Evolutionary conservation across 2,329 filamentous ascomycete genomes (phyloP).

Genomic region (Sporothrix pallida): DNA sequence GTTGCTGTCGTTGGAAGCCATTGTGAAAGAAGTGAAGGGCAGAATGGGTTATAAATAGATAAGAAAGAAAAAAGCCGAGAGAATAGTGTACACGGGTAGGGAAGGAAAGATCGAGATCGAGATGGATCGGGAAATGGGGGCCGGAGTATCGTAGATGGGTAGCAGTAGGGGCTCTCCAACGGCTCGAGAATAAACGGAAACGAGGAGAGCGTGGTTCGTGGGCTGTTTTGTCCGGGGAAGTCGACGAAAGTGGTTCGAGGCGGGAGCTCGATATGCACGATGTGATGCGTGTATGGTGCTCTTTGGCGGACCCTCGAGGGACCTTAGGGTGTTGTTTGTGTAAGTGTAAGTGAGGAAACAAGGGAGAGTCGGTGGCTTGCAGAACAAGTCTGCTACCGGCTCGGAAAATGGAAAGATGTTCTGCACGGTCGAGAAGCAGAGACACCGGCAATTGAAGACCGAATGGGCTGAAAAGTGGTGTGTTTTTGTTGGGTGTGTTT

Average conservation of each 20-base stretch:
- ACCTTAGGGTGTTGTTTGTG: background rate
- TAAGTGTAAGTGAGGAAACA: background rate
- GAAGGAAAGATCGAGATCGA: conserved; percentile 22
- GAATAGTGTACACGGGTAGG: background rate
- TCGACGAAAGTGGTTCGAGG: conserved; percentile 14
- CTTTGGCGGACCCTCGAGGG: background rate
- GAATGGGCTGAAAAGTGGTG: conserved; percentile 23
- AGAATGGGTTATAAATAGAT: background rate
- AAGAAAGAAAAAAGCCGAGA: background rate
- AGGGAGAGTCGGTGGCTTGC: conserved; percentile 23
- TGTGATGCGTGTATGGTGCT: background rate
- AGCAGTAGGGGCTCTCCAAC: background rate
- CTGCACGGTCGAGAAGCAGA: background rate
- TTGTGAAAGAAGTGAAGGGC: background rate
- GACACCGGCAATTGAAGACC: background rate
- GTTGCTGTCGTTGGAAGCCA: conserved; percentile 38
- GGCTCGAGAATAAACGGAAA: conserved; percentile 20
- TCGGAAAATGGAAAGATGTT: background rate
- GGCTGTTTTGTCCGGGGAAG: background rate
- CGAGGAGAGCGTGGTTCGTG: conserved; percentile 11
- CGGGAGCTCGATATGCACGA: background rate
- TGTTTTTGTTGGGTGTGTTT: conserved; percentile 16
- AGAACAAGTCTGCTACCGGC: conserved; percentile 33
- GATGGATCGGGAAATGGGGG: conserved; percentile 2
- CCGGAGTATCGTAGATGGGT: background rate